These are phyloP conservation scores for Musa itinerans DNA, from an alignment of 176 grass and related monocot genomes.

Conservation along the genomic window DNA sequence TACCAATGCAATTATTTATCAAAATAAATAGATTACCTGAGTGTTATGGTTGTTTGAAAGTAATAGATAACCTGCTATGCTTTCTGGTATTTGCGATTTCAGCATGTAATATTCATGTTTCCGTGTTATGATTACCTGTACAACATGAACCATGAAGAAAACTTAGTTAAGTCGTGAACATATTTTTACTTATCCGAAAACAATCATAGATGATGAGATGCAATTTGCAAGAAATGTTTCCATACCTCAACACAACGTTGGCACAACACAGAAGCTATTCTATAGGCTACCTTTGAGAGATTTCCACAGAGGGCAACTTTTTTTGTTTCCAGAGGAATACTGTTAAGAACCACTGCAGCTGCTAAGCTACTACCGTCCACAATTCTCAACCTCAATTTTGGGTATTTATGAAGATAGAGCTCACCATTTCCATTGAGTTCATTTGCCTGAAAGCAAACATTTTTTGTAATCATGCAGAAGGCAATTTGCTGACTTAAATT, in stretches of 20 bases:
- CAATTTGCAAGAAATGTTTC: neutral
- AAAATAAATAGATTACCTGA: slow-evolving; percentile 30
- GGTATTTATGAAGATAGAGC: slow-evolving; percentile 71
- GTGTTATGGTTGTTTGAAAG: slow-evolving; percentile 42
- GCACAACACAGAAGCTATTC: slow-evolving; percentile 46
- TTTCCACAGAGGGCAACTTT: slow-evolving; percentile 54
- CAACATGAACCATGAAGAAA: neutral
- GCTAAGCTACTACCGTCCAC: slow-evolving; percentile 91
- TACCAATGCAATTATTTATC: too few relatives aligned
- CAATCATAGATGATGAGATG: neutral
- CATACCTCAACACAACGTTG: slow-evolving; percentile 62
- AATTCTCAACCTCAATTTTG: slow-evolving; percentile 54
- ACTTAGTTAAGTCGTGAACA: neutral
- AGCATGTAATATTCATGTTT: slow-evolving; percentile 63
- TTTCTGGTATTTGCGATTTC: slow-evolving; percentile 45
- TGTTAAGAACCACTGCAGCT: slow-evolving; percentile 55
- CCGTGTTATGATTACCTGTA: slow-evolving; percentile 56
- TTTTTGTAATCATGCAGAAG: neutral
- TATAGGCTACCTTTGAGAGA: slow-evolving; percentile 52
- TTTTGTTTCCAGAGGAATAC: slow-evolving; percentile 43
- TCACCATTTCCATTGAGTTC: slow-evolving; percentile 59
- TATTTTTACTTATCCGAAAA: neutral
- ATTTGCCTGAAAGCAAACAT: slow-evolving; percentile 31
- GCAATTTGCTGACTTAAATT: neutral
- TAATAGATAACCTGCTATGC: slow-evolving; percentile 31